Base-by-base conservation (phyloP, 106 monocot species). In the Dactylorhiza incarnata region DNA sequence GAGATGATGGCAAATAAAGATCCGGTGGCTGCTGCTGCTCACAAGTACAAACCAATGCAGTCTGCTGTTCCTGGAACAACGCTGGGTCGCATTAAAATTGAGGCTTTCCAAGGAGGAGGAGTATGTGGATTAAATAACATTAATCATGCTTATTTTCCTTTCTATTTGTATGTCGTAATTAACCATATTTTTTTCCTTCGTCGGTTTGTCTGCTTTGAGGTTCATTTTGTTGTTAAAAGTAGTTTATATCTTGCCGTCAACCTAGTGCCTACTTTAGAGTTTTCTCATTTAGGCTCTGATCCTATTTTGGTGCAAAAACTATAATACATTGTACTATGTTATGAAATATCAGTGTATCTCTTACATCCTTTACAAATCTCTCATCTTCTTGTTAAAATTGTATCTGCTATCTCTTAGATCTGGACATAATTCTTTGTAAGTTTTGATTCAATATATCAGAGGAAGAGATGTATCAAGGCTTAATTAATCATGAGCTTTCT, bases 11-110 rank as follows among this genome's bases (percentile, higher is more conserved):
- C 91, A 59, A 58, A 79, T 17, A 99, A 94, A 73, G 88, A 99
- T 90, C 91, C 91, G 70, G 84, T 89, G 45, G 99, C 99, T 81
- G 99, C 94, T 78, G 94, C 99, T 78, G 99, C 94, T 81, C 82
- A 89, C 63, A 99, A 89, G 59, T 99, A 99, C 77, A 94, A 89
- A 74, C 94, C 91, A 55, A 88, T 99, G 72, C 97, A 99, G 71
- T 99, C 97, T 77, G 91, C 97, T 86, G 97, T 99, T 81, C 97
- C 97, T 63, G 97, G 97, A 84, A 99, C 97, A 58, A 99, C 97
- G 46, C 76, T 99, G 45, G 97, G 97, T 14, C 97, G 94, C 73
- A 99, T 99, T 78, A 85, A 89, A 81, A 94, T 99, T 74, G 87
- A 99, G 74, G 94, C 97, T 46, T 99, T 99, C 83, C 87, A 84